A percentile compares a stretch with the other conserved stretches of the same genome.
These are phyloP conservation scores for Flaveria ramosissima DNA, from an alignment of 129 eudicot species.

Conservation along the genomic window DNA sequence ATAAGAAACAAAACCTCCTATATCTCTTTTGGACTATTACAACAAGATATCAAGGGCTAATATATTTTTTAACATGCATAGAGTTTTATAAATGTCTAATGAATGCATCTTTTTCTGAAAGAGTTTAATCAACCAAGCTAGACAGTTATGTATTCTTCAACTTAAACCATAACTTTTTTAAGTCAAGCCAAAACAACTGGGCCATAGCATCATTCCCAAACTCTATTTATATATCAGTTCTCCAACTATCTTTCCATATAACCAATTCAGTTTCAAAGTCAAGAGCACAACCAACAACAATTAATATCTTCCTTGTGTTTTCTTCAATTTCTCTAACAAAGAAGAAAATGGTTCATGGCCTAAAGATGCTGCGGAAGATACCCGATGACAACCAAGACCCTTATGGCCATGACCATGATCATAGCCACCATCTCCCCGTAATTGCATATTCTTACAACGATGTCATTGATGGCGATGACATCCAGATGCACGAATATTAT, in stretches of 20 bases:
- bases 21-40: no score
- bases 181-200: not conserved
- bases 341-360: conserved; percentile 22
- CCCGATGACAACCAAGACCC: conserved; percentile 23
- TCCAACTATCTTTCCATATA: not conserved
- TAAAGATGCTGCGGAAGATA: conserved; percentile 29
- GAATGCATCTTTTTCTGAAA: no score
- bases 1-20: no score
- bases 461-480: conserved; percentile 15
- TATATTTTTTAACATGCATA: no score
- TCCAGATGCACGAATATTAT: not conserved
- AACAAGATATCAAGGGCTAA: no score
- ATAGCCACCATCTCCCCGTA: conserved; percentile 4
- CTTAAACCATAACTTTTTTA: not conserved
- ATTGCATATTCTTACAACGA: not conserved
- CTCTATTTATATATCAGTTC: conserved; percentile 30
- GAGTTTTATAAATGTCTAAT: no score
- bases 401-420: conserved; percentile 12
- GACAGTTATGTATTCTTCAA: not conserved
- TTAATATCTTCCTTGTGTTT: not conserved
- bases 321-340: conserved; percentile 9
- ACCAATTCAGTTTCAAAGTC: conserved; percentile 17
- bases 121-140: not conserved
- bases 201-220: conserved; percentile 21
- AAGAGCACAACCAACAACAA: conserved; percentile 17